Evolutionary conservation across 768 basidiomycete genomes (phyloP).

Genomic region (Russula emetica): DNA sequence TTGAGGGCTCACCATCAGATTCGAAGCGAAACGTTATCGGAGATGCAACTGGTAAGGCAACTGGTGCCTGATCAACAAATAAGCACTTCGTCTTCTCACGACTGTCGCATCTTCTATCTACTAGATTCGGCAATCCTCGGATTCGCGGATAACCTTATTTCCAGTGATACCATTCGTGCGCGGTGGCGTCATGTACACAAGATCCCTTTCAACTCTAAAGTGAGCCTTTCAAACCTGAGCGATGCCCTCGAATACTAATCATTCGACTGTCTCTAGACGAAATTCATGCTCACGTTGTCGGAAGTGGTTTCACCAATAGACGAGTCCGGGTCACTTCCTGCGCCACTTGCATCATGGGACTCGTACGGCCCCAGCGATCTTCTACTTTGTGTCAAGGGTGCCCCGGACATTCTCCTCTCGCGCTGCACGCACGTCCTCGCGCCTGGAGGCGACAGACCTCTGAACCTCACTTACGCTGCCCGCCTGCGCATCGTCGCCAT

Average conservation of each 20-base stretch:
- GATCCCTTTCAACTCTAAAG: constrained; percentile 40
- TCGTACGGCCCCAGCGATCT: constrained; percentile 30
- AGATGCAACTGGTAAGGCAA: constrained; percentile 48
- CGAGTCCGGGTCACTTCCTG: constrained; percentile 8
- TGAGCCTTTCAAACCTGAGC: constrained; percentile 29
- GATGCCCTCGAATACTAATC: background rate
- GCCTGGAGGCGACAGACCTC: constrained; percentile 35
- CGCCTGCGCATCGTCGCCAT: constrained; percentile 35
- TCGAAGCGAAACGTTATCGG: constrained; percentile 40
- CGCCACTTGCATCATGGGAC: constrained; percentile 34
- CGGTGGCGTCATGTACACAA: constrained; percentile 32
- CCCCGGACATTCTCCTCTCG: constrained; percentile 48
- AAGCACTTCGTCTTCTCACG: background rate
- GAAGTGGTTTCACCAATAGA: constrained; percentile 19
- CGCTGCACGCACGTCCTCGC: constrained; percentile 41
- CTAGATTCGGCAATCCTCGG: constrained; percentile 52
- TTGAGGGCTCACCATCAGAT: constrained; percentile 36
- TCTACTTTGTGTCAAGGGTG: constrained; percentile 45
- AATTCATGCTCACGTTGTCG: constrained; percentile 50
- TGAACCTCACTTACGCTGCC: constrained; percentile 35
- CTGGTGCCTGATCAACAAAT: background rate
- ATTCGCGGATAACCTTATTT: constrained; percentile 39
- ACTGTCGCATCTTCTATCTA: background rate
- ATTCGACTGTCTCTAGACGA: constrained; percentile 40
- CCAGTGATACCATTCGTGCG: constrained; percentile 14